Conservation (phyloP, 2,329 filamentous ascomycete genomes). For the Epichloe gansuensis region DNA sequence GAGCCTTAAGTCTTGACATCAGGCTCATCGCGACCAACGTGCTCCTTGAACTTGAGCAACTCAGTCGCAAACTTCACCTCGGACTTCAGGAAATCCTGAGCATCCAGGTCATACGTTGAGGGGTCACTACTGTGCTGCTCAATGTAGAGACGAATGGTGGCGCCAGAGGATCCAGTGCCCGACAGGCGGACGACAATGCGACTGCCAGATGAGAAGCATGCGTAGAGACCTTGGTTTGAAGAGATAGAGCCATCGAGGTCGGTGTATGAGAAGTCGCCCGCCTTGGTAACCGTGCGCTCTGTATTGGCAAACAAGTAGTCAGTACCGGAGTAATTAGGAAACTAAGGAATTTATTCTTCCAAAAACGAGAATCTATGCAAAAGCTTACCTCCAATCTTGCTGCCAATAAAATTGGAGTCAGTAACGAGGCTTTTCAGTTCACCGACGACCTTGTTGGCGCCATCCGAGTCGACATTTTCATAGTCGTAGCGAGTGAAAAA, state of each 20-base stretch:
- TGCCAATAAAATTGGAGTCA: slow-evolving; percentile 64
- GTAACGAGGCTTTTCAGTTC: slow-evolving; percentile 69
- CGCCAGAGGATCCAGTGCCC: slow-evolving; percentile 86
- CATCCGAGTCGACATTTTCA: slow-evolving; percentile 84
- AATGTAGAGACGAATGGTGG: slow-evolving; percentile 92
- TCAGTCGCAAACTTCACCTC: slow-evolving; percentile 77
- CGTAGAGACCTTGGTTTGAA: slow-evolving; percentile 90
- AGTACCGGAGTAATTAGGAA: not conserved
- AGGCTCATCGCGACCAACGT: slow-evolving; percentile 80
- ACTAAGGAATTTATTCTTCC: too few species aligned
- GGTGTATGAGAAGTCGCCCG: slow-evolving; percentile 95
- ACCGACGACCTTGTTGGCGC: slow-evolving; percentile 78
- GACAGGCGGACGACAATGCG: slow-evolving; percentile 91
- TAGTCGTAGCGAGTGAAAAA: slow-evolving; percentile 99
- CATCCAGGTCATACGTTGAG: slow-evolving; percentile 65
- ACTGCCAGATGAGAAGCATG: slow-evolving; percentile 87
- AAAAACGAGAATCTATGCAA: not conserved
- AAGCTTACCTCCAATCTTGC: slow-evolving; percentile 54
- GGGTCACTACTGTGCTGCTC: slow-evolving; percentile 86
- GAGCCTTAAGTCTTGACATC: slow-evolving; percentile 76
- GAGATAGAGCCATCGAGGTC: slow-evolving; percentile 95
- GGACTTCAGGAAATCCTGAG: slow-evolving; percentile 86
- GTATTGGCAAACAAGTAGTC: not conserved
- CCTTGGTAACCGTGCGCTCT: slow-evolving; percentile 72
- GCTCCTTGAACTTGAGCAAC: slow-evolving; percentile 86